Evolutionary conservation across 1,139 yeast species (phyloP).

Genomic region (Suhomyces guaymorum): DNA sequence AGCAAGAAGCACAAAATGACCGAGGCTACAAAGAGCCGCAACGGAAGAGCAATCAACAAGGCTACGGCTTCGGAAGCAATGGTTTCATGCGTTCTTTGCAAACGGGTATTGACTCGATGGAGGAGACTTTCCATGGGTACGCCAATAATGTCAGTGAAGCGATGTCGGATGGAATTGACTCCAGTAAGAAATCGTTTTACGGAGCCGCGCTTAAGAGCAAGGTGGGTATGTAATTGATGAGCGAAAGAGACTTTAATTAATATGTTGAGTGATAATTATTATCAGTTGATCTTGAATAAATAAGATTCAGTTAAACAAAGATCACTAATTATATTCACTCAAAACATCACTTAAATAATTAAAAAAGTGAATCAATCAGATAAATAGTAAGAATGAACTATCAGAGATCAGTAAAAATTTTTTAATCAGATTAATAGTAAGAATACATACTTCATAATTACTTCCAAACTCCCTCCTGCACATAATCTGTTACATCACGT

Average conservation of each 20-base stretch:
- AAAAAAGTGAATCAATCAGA: too few species aligned
- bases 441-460: too few species aligned
- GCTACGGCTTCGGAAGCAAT: conserved; percentile 27
- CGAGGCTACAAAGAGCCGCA: conserved; percentile 53
- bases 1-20: conserved; percentile 21
- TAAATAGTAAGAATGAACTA: too few species aligned
- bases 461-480: too few species aligned
- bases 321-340: too few species aligned
- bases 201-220: conserved; percentile 54
- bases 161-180: conserved; percentile 53
- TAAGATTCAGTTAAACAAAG: too few species aligned
- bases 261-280: background rate
- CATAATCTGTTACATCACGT: too few species aligned
- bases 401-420: too few species aligned
- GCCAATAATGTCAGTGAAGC: conserved; percentile 57
- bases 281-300: background rate
- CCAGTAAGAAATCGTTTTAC: conserved; percentile 52
- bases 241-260: too few species aligned
- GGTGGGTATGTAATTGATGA: conserved; percentile 50
- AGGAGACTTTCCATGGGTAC: conserved; percentile 57
- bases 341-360: too few species aligned
- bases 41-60: conserved; percentile 32
- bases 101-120: conserved; percentile 54
- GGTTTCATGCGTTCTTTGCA: conserved; percentile 53
- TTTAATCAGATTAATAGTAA: too few species aligned